Conservation (phyloP, 768 basidiomycete genomes). For the Phanerochaete sordida region DNA sequence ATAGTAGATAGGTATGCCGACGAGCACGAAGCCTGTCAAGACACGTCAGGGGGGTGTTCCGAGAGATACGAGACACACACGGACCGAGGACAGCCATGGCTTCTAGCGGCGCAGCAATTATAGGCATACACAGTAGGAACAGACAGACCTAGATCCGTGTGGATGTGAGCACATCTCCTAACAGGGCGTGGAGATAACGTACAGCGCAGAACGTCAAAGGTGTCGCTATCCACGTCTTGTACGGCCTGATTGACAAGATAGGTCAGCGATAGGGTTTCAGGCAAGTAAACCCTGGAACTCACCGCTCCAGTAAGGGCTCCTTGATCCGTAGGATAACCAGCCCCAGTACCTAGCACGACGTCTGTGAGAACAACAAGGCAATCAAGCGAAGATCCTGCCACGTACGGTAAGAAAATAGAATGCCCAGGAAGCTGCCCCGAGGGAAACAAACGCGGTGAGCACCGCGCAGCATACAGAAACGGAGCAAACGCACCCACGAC, state of each 20-base stretch:
- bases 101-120: constrained; percentile 89
- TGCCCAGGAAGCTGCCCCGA: constrained; percentile 63
- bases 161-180: not conserved
- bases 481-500: constrained; percentile 41
- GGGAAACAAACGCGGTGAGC: not conserved
- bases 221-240: constrained; percentile 88
- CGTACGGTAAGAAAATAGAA: constrained; percentile 84
- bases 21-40: constrained; percentile 64
- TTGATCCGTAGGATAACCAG: constrained; percentile 84
- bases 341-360: constrained; percentile 65
- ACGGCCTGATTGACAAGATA: constrained; percentile 54
- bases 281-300: constrained; percentile 7
- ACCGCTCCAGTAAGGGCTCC: constrained; percentile 87
- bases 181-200: constrained; percentile 25
- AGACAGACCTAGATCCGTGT: constrained; percentile 61
- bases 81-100: constrained; percentile 83
- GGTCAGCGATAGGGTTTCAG: not conserved
- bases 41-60: not conserved
- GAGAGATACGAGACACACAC: constrained; percentile 18
- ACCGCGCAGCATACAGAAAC: not conserved
- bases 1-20: constrained; percentile 82
- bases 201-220: constrained; percentile 89
- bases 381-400: constrained; percentile 6
- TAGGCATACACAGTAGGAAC: constrained; percentile 90
- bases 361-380: not conserved